phyloP scores from a whole-genome alignment of 2,329 filamentous ascomycete species.

The Penicillium sclerotiorum region DNA sequence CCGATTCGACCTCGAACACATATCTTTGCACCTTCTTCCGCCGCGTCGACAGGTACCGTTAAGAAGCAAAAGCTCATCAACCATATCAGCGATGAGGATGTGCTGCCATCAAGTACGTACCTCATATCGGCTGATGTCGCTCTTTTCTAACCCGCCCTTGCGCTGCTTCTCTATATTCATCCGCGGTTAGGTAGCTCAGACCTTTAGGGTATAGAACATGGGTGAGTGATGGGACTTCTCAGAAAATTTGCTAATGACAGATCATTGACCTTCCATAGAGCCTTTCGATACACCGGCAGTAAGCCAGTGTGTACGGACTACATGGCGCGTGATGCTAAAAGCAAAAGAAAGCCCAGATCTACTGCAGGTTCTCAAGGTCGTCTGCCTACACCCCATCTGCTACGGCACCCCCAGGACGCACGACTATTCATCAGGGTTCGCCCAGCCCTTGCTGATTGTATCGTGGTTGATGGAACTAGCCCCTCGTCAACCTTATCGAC shows the following conservation, averaged over 20 bases:
- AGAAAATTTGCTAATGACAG: background rate
- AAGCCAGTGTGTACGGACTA: background rate
- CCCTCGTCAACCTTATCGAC: background rate
- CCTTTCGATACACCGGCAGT: background rate
- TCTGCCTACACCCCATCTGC: background rate
- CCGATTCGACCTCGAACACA: background rate
- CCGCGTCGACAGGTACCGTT: background rate
- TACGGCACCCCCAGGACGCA: background rate
- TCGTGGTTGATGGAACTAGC: background rate
- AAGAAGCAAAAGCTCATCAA: background rate
- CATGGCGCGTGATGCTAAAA: background rate
- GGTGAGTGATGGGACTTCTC: background rate
- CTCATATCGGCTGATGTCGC: background rate
- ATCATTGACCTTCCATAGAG: background rate
- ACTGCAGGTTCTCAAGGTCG: background rate
- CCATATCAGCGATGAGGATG: background rate
- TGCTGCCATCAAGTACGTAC: background rate
- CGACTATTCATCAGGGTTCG: background rate
- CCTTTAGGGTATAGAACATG: background rate
- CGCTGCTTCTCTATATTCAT: background rate
- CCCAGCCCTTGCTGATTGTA: background rate
- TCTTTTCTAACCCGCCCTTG: background rate
- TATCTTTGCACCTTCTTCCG: background rate
- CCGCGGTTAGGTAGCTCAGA: background rate
- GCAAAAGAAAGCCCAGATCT: background rate